Evolutionary conservation across 2,329 filamentous ascomycete genomes (phyloP).

Genomic region (Venturia effusa): DNA sequence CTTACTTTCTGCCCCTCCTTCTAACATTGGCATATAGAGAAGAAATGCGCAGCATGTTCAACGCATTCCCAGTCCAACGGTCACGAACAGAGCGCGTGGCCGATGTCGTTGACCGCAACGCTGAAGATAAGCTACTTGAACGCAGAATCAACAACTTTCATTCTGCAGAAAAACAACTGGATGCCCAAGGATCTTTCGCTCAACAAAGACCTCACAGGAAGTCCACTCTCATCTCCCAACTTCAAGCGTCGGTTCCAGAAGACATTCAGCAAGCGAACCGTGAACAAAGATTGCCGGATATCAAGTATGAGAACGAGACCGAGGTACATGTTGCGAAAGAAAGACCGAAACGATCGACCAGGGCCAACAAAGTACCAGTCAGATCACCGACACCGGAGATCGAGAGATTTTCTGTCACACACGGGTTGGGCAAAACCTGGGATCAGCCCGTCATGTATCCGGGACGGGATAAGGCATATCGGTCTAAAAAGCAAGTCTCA

Average conservation of each 20-base stretch:
- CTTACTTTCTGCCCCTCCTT: not conserved
- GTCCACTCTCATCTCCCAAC: not conserved
- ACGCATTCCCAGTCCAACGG: not conserved
- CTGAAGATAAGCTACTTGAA: not conserved
- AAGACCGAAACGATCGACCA: not conserved
- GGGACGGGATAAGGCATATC: slow-evolving; percentile 16
- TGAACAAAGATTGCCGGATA: not conserved
- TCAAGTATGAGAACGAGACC: not conserved
- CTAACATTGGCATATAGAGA: not conserved
- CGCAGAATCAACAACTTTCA: not conserved
- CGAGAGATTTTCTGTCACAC: not conserved
- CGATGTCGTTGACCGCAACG: not conserved
- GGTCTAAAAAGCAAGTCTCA: slow-evolving; percentile 49
- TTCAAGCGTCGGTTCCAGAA: not conserved
- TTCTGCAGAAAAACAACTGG: not conserved
- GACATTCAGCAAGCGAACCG: not conserved
- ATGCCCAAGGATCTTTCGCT: not conserved
- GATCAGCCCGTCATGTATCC: slow-evolving; percentile 49
- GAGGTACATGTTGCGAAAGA: not conserved
- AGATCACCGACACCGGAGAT: slow-evolving; percentile 4
- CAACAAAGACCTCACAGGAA: not conserved
- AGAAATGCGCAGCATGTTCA: not conserved
- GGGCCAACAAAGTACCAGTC: not conserved
- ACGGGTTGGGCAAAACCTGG: slow-evolving; percentile 4
- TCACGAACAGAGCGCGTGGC: not conserved